Percentiles rank a stretch among this genome's conserved stretches.
phyloP scores from a whole-genome alignment of 345 rosid species.

The Syzygium aromaticum region DNA sequence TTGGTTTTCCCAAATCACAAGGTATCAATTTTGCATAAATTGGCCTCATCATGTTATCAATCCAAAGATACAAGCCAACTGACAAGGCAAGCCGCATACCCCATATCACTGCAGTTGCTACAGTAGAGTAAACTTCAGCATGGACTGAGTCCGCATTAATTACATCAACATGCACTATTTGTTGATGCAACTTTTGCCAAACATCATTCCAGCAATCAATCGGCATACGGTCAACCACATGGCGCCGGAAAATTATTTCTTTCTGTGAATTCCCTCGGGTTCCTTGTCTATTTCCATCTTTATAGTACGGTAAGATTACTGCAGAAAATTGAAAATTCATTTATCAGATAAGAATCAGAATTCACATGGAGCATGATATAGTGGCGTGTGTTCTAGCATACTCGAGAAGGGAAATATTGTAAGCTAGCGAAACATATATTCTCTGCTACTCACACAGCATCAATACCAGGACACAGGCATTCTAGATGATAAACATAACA shows the following conservation, averaged over 20 bases:
- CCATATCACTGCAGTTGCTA: constrained; percentile 90
- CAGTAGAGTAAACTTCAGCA: constrained; percentile 70
- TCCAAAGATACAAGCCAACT: constrained; percentile 65
- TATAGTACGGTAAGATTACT: constrained; percentile 87
- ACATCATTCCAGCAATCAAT: constrained; percentile 96
- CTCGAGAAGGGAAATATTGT: background rate
- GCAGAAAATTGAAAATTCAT: constrained; percentile 8
- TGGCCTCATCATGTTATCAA: constrained; percentile 72
- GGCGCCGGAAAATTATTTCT: constrained; percentile 73
- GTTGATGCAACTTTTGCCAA: constrained; percentile 89
- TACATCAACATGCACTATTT: constrained; percentile 78
- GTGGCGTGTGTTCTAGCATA: background rate
- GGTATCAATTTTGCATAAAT: constrained; percentile 88
- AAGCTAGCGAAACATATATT: background rate
- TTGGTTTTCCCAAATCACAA: constrained; percentile 80
- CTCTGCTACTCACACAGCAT: background rate
- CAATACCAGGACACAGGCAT: background rate
- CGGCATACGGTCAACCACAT: constrained; percentile 86
- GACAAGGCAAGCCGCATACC: constrained; percentile 84
- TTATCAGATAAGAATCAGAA: background rate
- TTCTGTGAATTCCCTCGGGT: constrained; percentile 27
- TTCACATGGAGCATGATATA: background rate
- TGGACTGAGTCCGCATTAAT: constrained; percentile 65
- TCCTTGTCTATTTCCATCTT: constrained; percentile 42
- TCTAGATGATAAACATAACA: background rate